A percentile compares a stretch with the other conserved stretches of the same genome.
Evolutionary conservation across 805 yeast species (phyloP).

Genomic region (Yarrowia sp.): DNA sequence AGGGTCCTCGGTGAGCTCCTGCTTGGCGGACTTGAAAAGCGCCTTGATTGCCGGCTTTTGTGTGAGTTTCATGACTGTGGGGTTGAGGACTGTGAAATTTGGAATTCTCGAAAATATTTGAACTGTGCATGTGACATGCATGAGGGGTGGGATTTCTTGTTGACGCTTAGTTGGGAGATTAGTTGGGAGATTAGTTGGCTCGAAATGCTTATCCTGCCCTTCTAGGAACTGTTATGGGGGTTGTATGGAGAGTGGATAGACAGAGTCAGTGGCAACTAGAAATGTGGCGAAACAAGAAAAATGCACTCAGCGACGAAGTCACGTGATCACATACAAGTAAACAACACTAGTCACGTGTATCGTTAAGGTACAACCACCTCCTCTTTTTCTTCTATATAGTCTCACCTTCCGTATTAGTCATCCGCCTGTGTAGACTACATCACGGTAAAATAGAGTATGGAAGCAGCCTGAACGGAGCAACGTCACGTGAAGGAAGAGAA

Average conservation of each 20-base stretch:
- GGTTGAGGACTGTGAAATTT: too few species aligned
- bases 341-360: too few species aligned
- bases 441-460: slow-evolving; percentile 9
- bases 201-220: too few species aligned
- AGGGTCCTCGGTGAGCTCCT: slow-evolving; percentile 32
- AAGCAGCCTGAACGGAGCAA: slow-evolving; percentile 2
- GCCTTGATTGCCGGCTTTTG: slow-evolving; percentile 41
- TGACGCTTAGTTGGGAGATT: not conserved
- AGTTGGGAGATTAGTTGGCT: not conserved
- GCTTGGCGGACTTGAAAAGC: slow-evolving; percentile 36
- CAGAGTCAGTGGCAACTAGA: too few species aligned
- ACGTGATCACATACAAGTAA: too few species aligned
- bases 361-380: too few species aligned
- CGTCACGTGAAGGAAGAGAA: not conserved
- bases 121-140: slow-evolving; percentile 3
- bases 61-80: not conserved
- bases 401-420: not conserved
- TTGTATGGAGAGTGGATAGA: too few species aligned
- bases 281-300: too few species aligned
- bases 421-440: not conserved
- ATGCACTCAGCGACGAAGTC: too few species aligned
- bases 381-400: too few species aligned
- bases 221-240: too few species aligned
- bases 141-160: not conserved
- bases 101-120: slow-evolving; percentile 7